A percentile compares a stretch with the other conserved stretches of the same genome.
phyloP scores from a whole-genome alignment of 1,284 basidiomycete species.

The Fistulina hepatica region DNA sequence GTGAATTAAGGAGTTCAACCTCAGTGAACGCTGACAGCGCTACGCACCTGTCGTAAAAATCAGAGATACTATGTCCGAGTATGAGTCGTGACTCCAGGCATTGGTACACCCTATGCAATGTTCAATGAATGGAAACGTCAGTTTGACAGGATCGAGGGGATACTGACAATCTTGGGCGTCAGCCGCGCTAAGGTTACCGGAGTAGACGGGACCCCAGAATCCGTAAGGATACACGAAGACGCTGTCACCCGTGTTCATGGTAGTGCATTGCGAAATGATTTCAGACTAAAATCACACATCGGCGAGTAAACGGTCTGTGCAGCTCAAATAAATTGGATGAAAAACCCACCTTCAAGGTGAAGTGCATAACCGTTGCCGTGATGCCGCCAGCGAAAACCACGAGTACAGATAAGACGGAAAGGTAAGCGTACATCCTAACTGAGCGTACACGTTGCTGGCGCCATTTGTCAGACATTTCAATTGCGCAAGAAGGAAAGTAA shows the following conservation, averaged over 20 bases:
- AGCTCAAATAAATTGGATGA: slow-evolving; percentile 2
- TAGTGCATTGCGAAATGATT: slow-evolving; percentile 40
- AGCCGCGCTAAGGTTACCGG: slow-evolving; percentile 22
- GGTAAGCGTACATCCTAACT: slow-evolving; percentile 44
- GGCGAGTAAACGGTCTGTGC: slow-evolving; percentile 1
- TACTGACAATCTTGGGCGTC: slow-evolving; percentile 40
- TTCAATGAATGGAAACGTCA: not conserved
- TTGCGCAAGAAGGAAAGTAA: not conserved
- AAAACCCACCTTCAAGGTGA: slow-evolving; percentile 46
- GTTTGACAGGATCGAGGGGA: not conserved
- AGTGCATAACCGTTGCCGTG: slow-evolving; percentile 52
- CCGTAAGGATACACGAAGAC: slow-evolving; percentile 27
- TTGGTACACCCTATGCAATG: slow-evolving; percentile 39
- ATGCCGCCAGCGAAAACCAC: slow-evolving; percentile 44
- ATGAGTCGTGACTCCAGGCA: slow-evolving; percentile 48
- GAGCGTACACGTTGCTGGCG: slow-evolving; percentile 47
- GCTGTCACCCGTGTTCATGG: slow-evolving; percentile 23
- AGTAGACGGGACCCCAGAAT: slow-evolving; percentile 34
- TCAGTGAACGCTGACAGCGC: not conserved
- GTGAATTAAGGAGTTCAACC: slow-evolving; percentile 1
- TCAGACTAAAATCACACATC: not conserved
- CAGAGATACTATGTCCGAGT: slow-evolving; percentile 49
- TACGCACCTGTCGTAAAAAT: slow-evolving; percentile 39
- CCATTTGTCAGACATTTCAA: not conserved
- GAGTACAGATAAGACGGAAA: slow-evolving; percentile 40